These are phyloP conservation scores for Acanthamoeba castellanii DNA, from an alignment of 208 protist genomes.

Conservation along the genomic window DNA sequence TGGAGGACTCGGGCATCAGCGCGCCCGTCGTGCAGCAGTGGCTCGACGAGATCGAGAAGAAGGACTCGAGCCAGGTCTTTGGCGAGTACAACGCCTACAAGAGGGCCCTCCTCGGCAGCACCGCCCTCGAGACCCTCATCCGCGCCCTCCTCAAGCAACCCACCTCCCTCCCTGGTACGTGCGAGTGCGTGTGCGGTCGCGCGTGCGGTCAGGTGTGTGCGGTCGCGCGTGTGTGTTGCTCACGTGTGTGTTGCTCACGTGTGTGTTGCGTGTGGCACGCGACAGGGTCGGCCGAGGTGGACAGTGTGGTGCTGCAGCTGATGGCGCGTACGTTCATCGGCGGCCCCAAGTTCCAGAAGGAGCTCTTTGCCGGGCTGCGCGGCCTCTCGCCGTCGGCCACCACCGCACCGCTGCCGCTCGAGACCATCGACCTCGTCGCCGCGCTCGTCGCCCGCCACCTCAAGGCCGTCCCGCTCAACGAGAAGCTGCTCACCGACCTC, in stretches of 20 bases:
- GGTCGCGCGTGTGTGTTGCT: too few relatives aligned
- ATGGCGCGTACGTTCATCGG: conserved; percentile 6
- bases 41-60: conserved; percentile 22
- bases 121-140: conserved; percentile 24
- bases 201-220: too few relatives aligned
- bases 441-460: not conserved
- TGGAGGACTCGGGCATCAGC: not conserved
- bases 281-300: not conserved
- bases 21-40: not conserved
- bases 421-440: not conserved
- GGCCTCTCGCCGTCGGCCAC: not conserved
- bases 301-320: conserved; percentile 5
- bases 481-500: conserved; percentile 39
- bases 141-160: conserved; percentile 21
- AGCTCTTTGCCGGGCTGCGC: conserved; percentile 1
- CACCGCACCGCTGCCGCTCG: not conserved
- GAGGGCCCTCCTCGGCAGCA: conserved; percentile 12
- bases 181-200: too few relatives aligned
- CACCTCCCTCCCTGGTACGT: conserved; percentile 11
- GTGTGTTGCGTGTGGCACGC: not conserved
- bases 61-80: conserved; percentile 1
- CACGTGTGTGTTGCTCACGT: too few relatives aligned
- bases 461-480: conserved; percentile 23
- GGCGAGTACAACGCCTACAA: conserved; percentile 33
- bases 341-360: not conserved